phyloP scores from a whole-genome alignment of 1,139 yeast species.

The Candida freyschussii region DNA sequence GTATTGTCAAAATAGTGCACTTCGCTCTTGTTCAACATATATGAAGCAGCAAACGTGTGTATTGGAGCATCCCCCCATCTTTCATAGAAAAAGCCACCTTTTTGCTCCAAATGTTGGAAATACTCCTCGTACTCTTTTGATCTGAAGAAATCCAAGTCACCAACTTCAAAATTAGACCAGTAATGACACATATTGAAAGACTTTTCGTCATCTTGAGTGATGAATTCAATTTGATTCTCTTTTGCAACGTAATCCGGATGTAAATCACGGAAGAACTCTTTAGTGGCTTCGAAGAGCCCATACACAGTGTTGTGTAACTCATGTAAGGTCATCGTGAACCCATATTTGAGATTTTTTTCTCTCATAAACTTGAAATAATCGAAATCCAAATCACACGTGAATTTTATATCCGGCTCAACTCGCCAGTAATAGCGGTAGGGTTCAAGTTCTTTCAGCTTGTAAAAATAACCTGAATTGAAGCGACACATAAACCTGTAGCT shows the following conservation, averaged over 20 bases:
- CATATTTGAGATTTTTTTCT: conserved; percentile 45
- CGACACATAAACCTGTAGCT: conserved; percentile 62
- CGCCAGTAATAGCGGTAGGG: conserved; percentile 64
- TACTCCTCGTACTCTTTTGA: conserved; percentile 42
- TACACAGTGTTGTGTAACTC: conserved; percentile 49
- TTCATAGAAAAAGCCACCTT: conserved; percentile 60
- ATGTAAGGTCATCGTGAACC: conserved; percentile 50
- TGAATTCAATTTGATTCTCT: conserved; percentile 41
- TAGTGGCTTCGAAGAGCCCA: conserved; percentile 56
- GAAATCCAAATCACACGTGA: conserved; percentile 48
- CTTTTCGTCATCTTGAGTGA: conserved; percentile 46
- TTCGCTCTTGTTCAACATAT: conserved; percentile 40
- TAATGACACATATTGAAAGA: conserved; percentile 53
- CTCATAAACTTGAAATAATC: conserved; percentile 51
- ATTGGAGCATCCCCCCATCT: conserved; percentile 68
- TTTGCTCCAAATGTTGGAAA: conserved; percentile 45
- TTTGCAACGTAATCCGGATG: conserved; percentile 41
- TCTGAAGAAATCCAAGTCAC: conserved; percentile 48
- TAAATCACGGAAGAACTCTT: conserved; percentile 41
- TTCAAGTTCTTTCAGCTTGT: conserved; percentile 48
- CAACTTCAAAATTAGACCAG: conserved; percentile 62
- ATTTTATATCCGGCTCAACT: conserved; percentile 54
- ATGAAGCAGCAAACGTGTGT: conserved; percentile 54
- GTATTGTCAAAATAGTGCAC: conserved; percentile 54
- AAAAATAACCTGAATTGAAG: conserved; percentile 51